Conservation (phyloP, 2,329 filamentous ascomycete species). For the Claviceps paspali region DNA sequence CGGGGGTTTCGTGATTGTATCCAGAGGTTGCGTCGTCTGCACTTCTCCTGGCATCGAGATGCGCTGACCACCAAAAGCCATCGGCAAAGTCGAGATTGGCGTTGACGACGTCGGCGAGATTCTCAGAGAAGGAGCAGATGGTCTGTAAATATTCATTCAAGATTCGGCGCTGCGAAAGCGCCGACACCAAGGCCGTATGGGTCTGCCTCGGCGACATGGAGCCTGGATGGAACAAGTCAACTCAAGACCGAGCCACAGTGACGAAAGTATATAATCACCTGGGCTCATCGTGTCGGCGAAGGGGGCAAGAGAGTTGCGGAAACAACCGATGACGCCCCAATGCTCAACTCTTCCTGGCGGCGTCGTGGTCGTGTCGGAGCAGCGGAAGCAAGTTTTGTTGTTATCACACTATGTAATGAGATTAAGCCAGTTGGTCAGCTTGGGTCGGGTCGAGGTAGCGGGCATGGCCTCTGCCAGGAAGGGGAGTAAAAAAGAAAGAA, state of each 20-base stretch:
- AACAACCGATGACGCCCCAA: conserved; percentile 36
- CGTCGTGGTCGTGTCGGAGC: conserved; percentile 22
- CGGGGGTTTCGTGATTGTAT: conserved; percentile 17
- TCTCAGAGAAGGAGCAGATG: conserved; percentile 26
- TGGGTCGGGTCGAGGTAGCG: background rate
- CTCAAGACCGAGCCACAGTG: background rate
- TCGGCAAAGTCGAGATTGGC: conserved; percentile 37
- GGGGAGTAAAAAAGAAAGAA: too few species aligned
- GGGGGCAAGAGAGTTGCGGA: conserved; percentile 29
- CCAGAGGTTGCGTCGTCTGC: conserved; percentile 8
- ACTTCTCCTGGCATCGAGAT: conserved; percentile 22
- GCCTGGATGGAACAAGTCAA: conserved; percentile 16
- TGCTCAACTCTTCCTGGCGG: conserved; percentile 24
- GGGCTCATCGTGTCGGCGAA: conserved; percentile 35
- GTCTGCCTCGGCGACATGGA: conserved; percentile 31
- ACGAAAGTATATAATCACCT: conserved; percentile 20
- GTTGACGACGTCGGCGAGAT: conserved; percentile 26
- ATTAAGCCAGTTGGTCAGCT: background rate
- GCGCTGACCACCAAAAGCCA: conserved; percentile 42
- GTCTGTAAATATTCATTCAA: conserved; percentile 38
- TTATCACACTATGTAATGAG: conserved; percentile 33
- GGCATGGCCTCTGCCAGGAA: too few species aligned
- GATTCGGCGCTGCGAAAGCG: conserved; percentile 30
- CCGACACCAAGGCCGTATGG: conserved; percentile 35
- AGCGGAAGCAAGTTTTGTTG: conserved; percentile 32